These are phyloP conservation scores for Penicillium bovifimosum DNA, from an alignment of 495 filamentous ascomycete species.

Conservation along the genomic window DNA sequence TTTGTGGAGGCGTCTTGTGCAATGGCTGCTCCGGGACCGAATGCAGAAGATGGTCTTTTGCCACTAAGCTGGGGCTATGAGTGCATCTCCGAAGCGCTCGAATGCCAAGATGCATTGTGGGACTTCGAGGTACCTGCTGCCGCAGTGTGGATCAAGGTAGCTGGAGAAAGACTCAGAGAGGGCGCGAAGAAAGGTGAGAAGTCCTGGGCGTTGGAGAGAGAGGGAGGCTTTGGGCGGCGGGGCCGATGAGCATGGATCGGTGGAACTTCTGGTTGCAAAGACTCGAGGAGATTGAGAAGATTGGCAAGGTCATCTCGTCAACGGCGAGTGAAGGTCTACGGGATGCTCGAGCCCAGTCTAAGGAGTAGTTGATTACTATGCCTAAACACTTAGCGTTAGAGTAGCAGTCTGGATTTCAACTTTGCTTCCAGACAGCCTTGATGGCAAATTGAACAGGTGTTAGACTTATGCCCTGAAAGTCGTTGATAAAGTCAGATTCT, in stretches of 20 bases:
- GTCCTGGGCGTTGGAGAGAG: slow-evolving; percentile 7
- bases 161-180: slow-evolving; percentile 5
- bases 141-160: slow-evolving; percentile 5
- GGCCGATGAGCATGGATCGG: slow-evolving; percentile 7
- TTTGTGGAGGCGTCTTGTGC: slow-evolving; percentile 7
- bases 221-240: slow-evolving; percentile 7
- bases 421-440: background rate
- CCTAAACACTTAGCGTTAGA: background rate
- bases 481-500: no score
- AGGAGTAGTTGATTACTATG: background rate
- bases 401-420: background rate
- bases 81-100: slow-evolving; percentile 4
- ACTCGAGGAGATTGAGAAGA: slow-evolving; percentile 4
- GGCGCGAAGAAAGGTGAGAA: slow-evolving; percentile 6
- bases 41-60: slow-evolving; percentile 5
- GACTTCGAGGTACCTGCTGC: slow-evolving; percentile 10
- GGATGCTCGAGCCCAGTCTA: background rate
- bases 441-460: background rate
- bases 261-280: slow-evolving; percentile 6
- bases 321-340: background rate
- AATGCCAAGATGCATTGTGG: slow-evolving; percentile 7
- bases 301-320: slow-evolving; percentile 2
- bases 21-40: slow-evolving; percentile 6
- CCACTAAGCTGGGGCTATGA: slow-evolving; percentile 8
- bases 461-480: no score